Evolutionary conservation across 1,284 basidiomycete genomes (phyloP).

Genomic region (Inonotus obliquus): DNA sequence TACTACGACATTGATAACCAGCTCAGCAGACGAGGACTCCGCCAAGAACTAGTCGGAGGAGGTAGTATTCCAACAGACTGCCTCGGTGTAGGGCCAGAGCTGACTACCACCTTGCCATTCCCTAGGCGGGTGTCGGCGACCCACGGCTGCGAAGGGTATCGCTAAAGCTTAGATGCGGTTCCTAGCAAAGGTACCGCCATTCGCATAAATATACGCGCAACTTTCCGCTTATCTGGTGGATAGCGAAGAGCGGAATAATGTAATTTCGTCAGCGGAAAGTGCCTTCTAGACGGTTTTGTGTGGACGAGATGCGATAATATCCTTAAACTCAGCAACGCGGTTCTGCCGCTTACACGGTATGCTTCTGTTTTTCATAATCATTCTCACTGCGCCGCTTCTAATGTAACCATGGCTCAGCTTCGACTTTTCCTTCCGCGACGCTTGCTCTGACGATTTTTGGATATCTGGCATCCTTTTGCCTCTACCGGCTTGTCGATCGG

Average conservation of each 20-base stretch:
- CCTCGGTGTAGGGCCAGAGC: too few species aligned
- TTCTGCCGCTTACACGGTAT: neutral
- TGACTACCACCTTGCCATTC: too few species aligned
- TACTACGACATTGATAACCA: too few species aligned
- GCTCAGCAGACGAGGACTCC: neutral
- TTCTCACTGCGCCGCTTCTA: neutral
- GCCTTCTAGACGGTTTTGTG: neutral
- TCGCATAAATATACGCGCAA: neutral
- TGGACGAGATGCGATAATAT: neutral
- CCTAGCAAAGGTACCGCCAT: neutral
- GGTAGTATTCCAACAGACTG: too few species aligned
- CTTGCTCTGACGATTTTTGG: neutral
- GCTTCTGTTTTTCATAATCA: neutral
- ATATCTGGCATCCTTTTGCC: neutral
- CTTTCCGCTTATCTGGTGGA: neutral
- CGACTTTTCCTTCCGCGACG: neutral
- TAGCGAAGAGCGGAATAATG: neutral
- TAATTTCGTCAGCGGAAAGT: neutral
- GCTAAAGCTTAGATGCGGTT: neutral
- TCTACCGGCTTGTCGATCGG: neutral
- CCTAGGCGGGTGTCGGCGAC: neutral
- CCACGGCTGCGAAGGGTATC: neutral
- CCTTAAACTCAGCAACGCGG: too few species aligned
- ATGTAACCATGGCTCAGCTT: neutral
- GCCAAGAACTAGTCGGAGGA: too few species aligned